Evolutionary conservation across 1,139 yeast genomes (phyloP).

Genomic region (Geotrichum histeridarum): DNA sequence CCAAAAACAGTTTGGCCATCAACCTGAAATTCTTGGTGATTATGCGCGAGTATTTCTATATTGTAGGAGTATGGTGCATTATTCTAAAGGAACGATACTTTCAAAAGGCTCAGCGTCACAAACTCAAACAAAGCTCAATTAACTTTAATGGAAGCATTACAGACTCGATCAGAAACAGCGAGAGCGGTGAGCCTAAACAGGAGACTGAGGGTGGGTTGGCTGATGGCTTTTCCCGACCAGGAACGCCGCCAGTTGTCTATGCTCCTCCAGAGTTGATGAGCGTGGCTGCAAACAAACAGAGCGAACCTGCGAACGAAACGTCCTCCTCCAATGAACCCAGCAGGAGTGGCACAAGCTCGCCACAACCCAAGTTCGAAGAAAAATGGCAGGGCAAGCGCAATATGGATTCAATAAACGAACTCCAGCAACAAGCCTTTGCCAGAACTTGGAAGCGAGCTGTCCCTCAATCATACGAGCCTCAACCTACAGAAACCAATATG

Average conservation of each 20-base stretch:
- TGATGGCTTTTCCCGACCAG: constrained; percentile 28
- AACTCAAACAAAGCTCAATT: constrained; percentile 9
- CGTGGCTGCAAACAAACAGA: constrained; percentile 17
- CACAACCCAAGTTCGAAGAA: neutral
- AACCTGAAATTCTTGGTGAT: constrained; percentile 35
- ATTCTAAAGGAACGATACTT: constrained; percentile 35
- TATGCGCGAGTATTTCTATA: constrained; percentile 36
- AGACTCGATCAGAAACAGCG: neutral
- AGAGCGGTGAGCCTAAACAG: neutral
- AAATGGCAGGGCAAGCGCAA: neutral
- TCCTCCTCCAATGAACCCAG: neutral
- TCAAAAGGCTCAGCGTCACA: constrained; percentile 21
- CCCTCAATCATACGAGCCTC: constrained; percentile 6
- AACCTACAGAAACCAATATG: neutral
- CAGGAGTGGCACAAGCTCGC: neutral
- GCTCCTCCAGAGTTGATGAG: constrained; percentile 28
- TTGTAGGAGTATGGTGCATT: constrained; percentile 39
- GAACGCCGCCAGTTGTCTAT: constrained; percentile 28
- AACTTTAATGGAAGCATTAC: neutral
- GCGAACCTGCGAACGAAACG: neutral
- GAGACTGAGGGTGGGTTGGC: neutral
- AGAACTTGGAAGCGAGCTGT: constrained; percentile 16
- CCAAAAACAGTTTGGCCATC: constrained; percentile 35
- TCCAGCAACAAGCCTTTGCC: constrained; percentile 8
- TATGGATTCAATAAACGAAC: neutral